Conservation (phyloP, 2,329 filamentous ascomycete genomes). For the Nigrospora sphaerica region DNA sequence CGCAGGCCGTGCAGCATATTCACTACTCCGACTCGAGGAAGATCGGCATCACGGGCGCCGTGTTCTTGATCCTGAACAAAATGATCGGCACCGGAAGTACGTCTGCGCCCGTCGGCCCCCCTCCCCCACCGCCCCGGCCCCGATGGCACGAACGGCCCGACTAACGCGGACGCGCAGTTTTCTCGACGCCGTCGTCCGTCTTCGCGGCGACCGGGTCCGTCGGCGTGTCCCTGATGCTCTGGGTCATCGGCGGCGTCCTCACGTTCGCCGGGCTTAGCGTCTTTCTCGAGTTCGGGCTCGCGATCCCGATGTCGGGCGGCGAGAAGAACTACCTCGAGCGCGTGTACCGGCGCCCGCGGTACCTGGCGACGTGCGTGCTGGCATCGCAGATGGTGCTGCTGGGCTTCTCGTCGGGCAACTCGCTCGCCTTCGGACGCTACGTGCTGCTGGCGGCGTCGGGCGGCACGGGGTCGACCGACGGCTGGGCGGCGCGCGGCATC, state of each 20-base stretch:
- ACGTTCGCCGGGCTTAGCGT: constrained; percentile 54
- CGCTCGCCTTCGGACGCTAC: constrained; percentile 52
- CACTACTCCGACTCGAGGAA: constrained; percentile 29
- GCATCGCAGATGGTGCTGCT: constrained; percentile 55
- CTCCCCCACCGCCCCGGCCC: neutral
- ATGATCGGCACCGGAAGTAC: constrained; percentile 53
- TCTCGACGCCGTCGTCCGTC: constrained; percentile 47
- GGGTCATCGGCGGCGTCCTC: constrained; percentile 37
- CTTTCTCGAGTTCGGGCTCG: constrained; percentile 56
- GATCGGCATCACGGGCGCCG: constrained; percentile 44
- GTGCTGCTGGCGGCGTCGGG: constrained; percentile 41
- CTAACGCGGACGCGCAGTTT: constrained; percentile 27
- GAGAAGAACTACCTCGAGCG: constrained; percentile 62
- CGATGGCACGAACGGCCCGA: constrained; percentile 1
- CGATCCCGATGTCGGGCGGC: constrained; percentile 54
- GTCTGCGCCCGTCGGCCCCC: constrained; percentile 10
- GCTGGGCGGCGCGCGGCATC: constrained; percentile 51
- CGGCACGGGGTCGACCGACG: constrained; percentile 36
- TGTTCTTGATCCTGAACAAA: constrained; percentile 50
- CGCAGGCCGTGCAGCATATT: constrained; percentile 15
- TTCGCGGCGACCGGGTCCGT: constrained; percentile 46
- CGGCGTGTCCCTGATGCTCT: constrained; percentile 31
- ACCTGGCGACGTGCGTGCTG: constrained; percentile 52
- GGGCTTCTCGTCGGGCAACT: constrained; percentile 53
- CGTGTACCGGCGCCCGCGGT: constrained; percentile 51